Evolutionary conservation across 2,329 filamentous ascomycete species (phyloP), one percentile per base, ranked within the genome.

Genomic region (Diaporthe vaccinii): DNA sequence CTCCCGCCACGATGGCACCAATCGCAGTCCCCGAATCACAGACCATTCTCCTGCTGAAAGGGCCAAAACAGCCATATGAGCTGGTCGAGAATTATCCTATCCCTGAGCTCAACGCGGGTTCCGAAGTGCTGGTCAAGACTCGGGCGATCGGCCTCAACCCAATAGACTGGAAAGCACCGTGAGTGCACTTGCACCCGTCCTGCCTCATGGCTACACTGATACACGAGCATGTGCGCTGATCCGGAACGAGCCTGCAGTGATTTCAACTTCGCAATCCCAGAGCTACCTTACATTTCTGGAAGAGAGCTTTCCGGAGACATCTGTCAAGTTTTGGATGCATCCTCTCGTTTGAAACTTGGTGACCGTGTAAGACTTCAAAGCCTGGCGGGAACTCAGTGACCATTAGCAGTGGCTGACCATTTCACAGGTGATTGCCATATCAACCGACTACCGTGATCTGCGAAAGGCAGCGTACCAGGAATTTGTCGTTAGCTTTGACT

Each of bases 131-230:
- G 7, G 88, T 94, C n/a, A 89, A 89, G 80, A 89, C 91, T 1
- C 84, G 88, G 51, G 89, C 90, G 17, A 92, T 94, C 78, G 93
- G 93, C 0, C 84, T 95, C 51, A 95, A 95, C 79, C 94, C 94
- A 0, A 93, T 95, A 73, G 94, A 94, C 81, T 94, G 91, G 91
- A 94, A 94, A 84, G 89, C 91, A 75, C 91, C 92, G 92, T 93
- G 84, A 78, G 90, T 86, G 17, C 15, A 51, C 4, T 22, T 86
- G 9, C 15, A 51, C 4, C 28, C 20, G 10, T 22, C 36, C 34
- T 17, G n/a, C 22, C 25, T 34, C 28, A 53, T 34, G 44, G 9
- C 28, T n/a, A 36, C 28, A 51, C n/a, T 10, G 46, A 4, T 65
- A 3, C 8, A 34, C 17, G 46, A 31, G 25, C 22, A 17, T 44